These are phyloP conservation scores for Vanilla planifolia DNA, from an alignment of 106 monocot species.

Conservation along the genomic window DNA sequence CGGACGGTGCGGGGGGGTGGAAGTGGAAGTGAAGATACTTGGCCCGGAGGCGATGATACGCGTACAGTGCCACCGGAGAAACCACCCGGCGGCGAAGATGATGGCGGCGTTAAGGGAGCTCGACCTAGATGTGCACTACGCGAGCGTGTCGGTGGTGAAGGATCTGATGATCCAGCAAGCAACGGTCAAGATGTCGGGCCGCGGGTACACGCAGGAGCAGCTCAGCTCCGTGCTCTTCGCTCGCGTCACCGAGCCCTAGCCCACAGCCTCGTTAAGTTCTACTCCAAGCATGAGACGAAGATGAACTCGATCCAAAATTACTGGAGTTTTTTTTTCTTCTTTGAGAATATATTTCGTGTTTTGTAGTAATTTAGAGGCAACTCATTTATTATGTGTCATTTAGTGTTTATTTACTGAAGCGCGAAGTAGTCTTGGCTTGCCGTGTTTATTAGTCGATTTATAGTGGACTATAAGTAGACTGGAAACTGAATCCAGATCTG, in stretches of 20 bases:
- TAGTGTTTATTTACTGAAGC: too few species aligned
- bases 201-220: conserved; percentile 45
- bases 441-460: too few species aligned
- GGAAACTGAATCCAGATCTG: too few species aligned
- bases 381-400: too few species aligned
- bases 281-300: too few species aligned
- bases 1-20: conserved; percentile 28
- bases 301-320: too few species aligned
- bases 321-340: too few species aligned
- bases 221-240: conserved; percentile 38
- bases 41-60: conserved; percentile 58
- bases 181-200: conserved; percentile 44
- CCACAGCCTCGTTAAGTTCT: too few species aligned
- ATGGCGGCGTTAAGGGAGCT: conserved; percentile 49
- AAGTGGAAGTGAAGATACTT: conserved; percentile 62
- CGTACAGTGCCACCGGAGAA: conserved; percentile 35
- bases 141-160: conserved; percentile 57
- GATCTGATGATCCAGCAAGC: conserved; percentile 80
- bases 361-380: too few species aligned
- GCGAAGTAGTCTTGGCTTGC: too few species aligned
- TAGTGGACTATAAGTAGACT: too few species aligned
- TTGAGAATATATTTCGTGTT: too few species aligned
- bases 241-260: conserved; percentile 20
- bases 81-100: conserved; percentile 58
- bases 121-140: conserved; percentile 55